Evolutionary conservation across 208 protist species (phyloP).

Genomic region (Trypanosoma conorhini): DNA sequence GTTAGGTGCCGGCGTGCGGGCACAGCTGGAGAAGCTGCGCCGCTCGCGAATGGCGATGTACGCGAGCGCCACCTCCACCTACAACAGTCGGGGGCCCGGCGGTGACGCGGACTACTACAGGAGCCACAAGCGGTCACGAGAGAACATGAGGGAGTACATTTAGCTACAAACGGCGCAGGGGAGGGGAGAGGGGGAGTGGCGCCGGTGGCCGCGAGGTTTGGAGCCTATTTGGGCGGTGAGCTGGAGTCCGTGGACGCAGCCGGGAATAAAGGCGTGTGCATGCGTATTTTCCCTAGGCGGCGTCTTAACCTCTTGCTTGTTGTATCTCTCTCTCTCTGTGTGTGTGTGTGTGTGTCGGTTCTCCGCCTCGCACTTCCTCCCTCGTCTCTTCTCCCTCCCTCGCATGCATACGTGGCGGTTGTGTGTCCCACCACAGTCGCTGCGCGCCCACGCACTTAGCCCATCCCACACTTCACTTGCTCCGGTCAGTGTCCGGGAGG

Average conservation of each 20-base stretch:
- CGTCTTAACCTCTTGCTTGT: not conserved
- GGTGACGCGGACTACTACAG: not conserved
- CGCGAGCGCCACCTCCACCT: not conserved
- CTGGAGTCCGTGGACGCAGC: not conserved
- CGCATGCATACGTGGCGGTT: not conserved
- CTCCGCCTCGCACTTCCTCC: not conserved
- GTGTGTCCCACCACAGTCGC: not conserved
- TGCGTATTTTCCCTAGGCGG: not conserved
- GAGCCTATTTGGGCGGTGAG: not conserved
- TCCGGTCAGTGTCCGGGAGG: not conserved
- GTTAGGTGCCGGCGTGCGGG: slow-evolving; percentile 46
- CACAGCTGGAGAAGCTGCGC: slow-evolving; percentile 44
- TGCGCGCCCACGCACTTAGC: not conserved
- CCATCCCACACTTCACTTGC: not conserved
- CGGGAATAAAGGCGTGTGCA: not conserved
- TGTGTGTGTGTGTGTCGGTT: not conserved
- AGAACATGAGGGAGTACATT: slow-evolving; percentile 26
- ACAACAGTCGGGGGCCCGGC: not conserved
- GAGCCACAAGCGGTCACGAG: slow-evolving; percentile 15
- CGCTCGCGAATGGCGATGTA: not conserved
- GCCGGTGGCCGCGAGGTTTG: not conserved
- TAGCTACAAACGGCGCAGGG: slow-evolving; percentile 9
- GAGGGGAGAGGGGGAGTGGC: not conserved
- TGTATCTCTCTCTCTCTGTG: not conserved
- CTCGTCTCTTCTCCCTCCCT: not conserved